Evolutionary conservation across 1,139 yeast species (phyloP).

Genomic region (Suhomyces bokatorum): DNA sequence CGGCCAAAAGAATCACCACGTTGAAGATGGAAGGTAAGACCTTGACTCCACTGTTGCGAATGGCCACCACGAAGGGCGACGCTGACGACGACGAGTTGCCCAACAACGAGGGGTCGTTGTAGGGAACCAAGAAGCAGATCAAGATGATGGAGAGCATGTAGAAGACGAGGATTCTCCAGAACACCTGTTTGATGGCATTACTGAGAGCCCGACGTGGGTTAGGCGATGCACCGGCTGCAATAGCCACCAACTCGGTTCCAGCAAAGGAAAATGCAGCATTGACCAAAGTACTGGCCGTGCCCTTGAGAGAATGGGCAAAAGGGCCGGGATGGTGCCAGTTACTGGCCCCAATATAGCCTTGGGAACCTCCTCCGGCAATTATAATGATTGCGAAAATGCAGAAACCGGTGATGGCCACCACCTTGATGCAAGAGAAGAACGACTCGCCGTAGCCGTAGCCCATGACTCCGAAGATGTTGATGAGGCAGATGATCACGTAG

Average conservation of each 20-base stretch:
- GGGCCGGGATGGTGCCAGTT: conserved; percentile 25
- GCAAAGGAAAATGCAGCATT: conserved; percentile 27
- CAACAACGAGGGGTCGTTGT: conserved; percentile 17
- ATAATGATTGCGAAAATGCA: conserved; percentile 23
- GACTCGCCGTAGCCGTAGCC: conserved; percentile 25
- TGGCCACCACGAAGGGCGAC: conserved; percentile 18
- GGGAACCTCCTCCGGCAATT: conserved; percentile 21
- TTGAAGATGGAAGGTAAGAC: conserved; percentile 36
- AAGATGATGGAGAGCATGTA: conserved; percentile 25
- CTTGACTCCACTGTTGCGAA: conserved; percentile 30
- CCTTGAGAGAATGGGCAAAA: conserved; percentile 24
- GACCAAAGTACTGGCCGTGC: conserved; percentile 23
- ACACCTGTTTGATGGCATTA: conserved; percentile 26
- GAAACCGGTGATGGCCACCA: conserved; percentile 24
- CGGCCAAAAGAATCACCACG: conserved; percentile 33
- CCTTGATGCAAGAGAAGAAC: conserved; percentile 22
- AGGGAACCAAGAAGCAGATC: conserved; percentile 25
- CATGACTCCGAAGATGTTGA: conserved; percentile 22
- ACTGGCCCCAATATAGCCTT: conserved; percentile 23
- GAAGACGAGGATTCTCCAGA: conserved; percentile 25
- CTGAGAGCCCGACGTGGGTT: conserved; percentile 25
- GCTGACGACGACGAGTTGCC: conserved; percentile 29
- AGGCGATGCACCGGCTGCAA: conserved; percentile 25
- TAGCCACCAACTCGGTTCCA: conserved; percentile 28
- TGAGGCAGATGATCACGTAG: conserved; percentile 21